Percentiles rank a stretch among this genome's conserved stretches.
Conservation (phyloP, 1,139 yeast genomes). For the Pichia sp. region DNA sequence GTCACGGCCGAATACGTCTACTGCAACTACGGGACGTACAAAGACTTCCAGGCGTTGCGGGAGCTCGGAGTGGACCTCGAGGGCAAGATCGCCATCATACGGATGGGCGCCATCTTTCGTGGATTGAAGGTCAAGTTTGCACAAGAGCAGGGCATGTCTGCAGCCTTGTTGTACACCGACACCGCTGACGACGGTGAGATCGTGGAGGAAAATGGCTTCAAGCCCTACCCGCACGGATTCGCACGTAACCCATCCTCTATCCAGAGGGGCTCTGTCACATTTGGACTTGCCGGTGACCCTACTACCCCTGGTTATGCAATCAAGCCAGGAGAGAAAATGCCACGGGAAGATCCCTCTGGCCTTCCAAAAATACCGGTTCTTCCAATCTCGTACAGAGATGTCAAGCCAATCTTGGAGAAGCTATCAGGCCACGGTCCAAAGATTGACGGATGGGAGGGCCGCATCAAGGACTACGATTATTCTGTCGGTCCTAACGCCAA, state of each 20-base stretch:
- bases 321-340: constrained; percentile 55
- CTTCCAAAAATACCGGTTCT: constrained; percentile 62
- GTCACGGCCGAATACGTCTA: constrained; percentile 55
- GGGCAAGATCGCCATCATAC: constrained; percentile 54
- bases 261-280: constrained; percentile 70
- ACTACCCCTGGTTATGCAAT: constrained; percentile 82
- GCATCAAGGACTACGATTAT: constrained; percentile 41
- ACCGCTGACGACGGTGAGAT: constrained; percentile 61
- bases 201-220: constrained; percentile 46
- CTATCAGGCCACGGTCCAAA: constrained; percentile 53
- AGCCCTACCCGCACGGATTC: constrained; percentile 62
- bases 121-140: constrained; percentile 69
- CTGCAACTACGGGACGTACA: constrained; percentile 57
- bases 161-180: constrained; percentile 58
- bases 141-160: constrained; percentile 57
- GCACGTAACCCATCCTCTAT: constrained; percentile 67
- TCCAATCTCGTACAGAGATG: constrained; percentile 57
- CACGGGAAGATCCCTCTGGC: constrained; percentile 43
- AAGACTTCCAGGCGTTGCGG: constrained; percentile 46
- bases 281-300: constrained; percentile 60
- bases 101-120: constrained; percentile 58
- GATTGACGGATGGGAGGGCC: constrained; percentile 40
- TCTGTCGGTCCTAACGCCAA: constrained; percentile 58
- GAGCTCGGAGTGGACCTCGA: constrained; percentile 43
- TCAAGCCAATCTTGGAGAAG: constrained; percentile 49